Evolutionary conservation across 1,284 basidiomycete genomes (phyloP).

Genomic region (Ceratobasidium sp.): DNA sequence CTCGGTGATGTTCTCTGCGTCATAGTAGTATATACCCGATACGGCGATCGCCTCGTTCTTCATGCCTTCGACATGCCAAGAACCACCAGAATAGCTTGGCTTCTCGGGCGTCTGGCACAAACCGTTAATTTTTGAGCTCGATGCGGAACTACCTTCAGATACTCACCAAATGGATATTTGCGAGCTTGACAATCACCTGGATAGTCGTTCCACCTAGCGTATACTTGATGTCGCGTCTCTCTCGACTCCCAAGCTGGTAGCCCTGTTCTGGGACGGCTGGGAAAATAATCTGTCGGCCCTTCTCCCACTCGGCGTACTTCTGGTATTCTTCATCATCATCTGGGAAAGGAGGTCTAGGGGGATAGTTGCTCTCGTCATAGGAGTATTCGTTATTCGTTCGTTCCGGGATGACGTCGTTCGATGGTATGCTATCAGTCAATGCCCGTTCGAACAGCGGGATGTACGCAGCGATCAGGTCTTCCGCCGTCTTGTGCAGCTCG

Average conservation of each 20-base stretch:
- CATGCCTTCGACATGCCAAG: slow-evolving; percentile 66
- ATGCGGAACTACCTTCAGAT: not conserved
- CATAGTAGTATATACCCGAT: slow-evolving; percentile 54
- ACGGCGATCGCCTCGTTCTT: slow-evolving; percentile 61
- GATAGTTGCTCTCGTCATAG: not conserved
- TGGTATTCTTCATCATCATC: slow-evolving; percentile 46
- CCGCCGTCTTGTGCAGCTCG: slow-evolving; percentile 51
- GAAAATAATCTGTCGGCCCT: not conserved
- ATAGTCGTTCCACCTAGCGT: slow-evolving; percentile 52
- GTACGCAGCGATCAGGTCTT: slow-evolving; percentile 50
- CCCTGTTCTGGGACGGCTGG: slow-evolving; percentile 20
- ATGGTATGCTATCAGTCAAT: slow-evolving; percentile 57
- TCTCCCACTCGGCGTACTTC: slow-evolving; percentile 17
- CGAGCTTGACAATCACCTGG: slow-evolving; percentile 61
- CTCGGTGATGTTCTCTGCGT: slow-evolving; percentile 40
- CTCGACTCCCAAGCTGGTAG: slow-evolving; percentile 20
- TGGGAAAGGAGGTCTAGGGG: slow-evolving; percentile 1
- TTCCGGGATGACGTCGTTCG: not conserved
- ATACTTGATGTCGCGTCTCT: slow-evolving; percentile 49
- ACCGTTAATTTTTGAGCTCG: not conserved
- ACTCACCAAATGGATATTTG: slow-evolving; percentile 55
- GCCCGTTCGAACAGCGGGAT: slow-evolving; percentile 61
- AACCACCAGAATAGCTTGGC: slow-evolving; percentile 51
- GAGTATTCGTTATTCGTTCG: slow-evolving; percentile 3
- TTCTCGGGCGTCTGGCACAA: slow-evolving; percentile 51